Conservation (phyloP, 345 rosid species). For the Leavenworthia alabamica region DNA sequence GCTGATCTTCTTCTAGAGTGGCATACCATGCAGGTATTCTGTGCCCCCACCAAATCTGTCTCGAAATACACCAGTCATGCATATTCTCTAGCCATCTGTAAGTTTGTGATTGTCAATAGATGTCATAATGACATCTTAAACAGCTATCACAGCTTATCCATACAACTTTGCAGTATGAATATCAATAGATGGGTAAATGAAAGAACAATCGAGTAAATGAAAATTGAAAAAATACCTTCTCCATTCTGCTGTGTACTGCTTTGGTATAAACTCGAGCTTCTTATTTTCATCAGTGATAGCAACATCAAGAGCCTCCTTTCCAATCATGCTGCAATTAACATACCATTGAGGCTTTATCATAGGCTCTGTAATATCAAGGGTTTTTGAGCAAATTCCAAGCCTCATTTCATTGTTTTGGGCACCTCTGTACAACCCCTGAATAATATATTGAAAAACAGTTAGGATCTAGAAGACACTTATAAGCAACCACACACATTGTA, state of each 20-base stretch:
- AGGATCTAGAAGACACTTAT: constrained; percentile 1
- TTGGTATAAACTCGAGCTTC: constrained; percentile 77
- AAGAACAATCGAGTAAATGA: constrained; percentile 1
- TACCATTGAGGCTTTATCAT: constrained; percentile 95
- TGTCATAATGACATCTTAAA: background rate
- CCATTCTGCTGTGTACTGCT: constrained; percentile 87
- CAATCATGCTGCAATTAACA: constrained; percentile 63
- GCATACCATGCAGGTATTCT: constrained; percentile 93
- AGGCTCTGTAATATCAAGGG: constrained; percentile 76
- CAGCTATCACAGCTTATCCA: background rate
- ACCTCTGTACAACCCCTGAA: constrained; percentile 73
- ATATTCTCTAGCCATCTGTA: constrained; percentile 96
- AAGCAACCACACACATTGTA: constrained; percentile 2
- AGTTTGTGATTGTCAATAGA: constrained; percentile 18
- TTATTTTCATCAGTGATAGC: constrained; percentile 47
- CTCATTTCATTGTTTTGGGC: constrained; percentile 82
- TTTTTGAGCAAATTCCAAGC: constrained; percentile 81
- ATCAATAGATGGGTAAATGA: background rate
- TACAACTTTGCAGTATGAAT: background rate
- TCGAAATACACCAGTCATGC: constrained; percentile 91
- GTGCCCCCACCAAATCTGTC: constrained; percentile 99
- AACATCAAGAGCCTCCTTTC: constrained; percentile 71
- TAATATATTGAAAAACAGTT: background rate
- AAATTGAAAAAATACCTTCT: constrained; percentile 55
- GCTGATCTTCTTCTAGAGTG: constrained; percentile 64